Conservation (phyloP, 805 yeast species). For the Saturnispora saitoi region DNA sequence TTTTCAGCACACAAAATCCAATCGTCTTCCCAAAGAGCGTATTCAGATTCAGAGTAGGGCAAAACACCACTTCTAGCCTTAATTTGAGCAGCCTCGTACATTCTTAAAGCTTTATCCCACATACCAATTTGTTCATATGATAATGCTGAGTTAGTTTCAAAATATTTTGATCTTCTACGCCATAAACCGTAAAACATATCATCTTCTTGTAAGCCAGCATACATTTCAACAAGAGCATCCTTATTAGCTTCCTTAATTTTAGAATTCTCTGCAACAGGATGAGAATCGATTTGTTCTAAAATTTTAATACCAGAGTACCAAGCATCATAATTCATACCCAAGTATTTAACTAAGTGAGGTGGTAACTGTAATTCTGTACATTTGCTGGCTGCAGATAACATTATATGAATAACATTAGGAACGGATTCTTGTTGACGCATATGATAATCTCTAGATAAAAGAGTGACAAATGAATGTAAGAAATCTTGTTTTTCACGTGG, state of each 20-base stretch:
- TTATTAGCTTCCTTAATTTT: slow-evolving; percentile 76
- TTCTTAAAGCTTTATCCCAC: slow-evolving; percentile 89
- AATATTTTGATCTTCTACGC: slow-evolving; percentile 92
- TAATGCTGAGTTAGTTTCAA: slow-evolving; percentile 86
- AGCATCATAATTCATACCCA: slow-evolving; percentile 79
- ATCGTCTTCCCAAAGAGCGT: slow-evolving; percentile 95
- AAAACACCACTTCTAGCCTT: slow-evolving; percentile 91
- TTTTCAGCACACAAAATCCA: slow-evolving; percentile 98
- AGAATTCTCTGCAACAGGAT: slow-evolving; percentile 45
- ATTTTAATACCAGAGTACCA: slow-evolving; percentile 86
- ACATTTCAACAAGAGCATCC: slow-evolving; percentile 86
- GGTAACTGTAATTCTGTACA: slow-evolving; percentile 75
- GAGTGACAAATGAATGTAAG: slow-evolving; percentile 66
- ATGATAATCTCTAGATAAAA: slow-evolving; percentile 86
- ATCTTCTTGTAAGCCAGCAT: slow-evolving; percentile 81
- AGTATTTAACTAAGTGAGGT: slow-evolving; percentile 83
- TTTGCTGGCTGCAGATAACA: slow-evolving; percentile 74
- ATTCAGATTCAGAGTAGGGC: slow-evolving; percentile 93
- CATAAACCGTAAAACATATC: slow-evolving; percentile 97
- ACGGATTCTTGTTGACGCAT: slow-evolving; percentile 79
- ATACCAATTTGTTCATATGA: slow-evolving; percentile 92
- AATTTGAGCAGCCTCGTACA: slow-evolving; percentile 94
- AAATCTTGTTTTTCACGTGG: slow-evolving; percentile 77
- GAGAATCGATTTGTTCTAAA: slow-evolving; percentile 57
- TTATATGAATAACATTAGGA: slow-evolving; percentile 79